Percentiles rank a stretch among this genome's conserved stretches.
Evolutionary conservation across 1,284 basidiomycete genomes (phyloP).

Genomic region (Vanrija sp.): DNA sequence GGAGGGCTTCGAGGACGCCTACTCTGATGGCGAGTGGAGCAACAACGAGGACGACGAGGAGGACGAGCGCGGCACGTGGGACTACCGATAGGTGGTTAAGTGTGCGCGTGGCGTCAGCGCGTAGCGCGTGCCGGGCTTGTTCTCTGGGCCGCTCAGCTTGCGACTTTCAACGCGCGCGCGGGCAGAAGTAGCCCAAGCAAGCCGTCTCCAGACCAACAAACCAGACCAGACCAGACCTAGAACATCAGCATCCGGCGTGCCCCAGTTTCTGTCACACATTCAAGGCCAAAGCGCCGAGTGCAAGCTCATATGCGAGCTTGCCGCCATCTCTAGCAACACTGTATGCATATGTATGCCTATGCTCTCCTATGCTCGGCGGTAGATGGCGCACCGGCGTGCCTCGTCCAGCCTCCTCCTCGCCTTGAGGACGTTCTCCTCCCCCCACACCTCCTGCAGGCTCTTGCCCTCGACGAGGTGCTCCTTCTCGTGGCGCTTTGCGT

Average conservation of each 20-base stretch:
- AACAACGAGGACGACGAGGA: conserved; percentile 23
- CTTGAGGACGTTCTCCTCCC: conserved; percentile 57
- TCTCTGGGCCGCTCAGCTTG: no score
- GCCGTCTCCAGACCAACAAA: no score
- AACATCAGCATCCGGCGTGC: neutral
- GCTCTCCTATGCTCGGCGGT: conserved; percentile 23
- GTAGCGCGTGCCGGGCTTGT: neutral
- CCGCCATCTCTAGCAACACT: neutral
- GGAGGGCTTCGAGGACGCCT: conserved; percentile 35
- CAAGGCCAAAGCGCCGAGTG: no score
- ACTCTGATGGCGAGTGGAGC: conserved; percentile 28
- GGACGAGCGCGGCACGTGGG: conserved; percentile 31
- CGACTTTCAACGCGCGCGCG: no score
- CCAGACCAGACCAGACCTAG: neutral
- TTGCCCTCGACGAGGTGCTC: conserved; percentile 53
- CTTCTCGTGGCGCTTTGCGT: conserved; percentile 65
- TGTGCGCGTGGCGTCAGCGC: neutral
- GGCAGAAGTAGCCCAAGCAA: no score
- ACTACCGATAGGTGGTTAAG: conserved; percentile 21
- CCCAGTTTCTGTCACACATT: neutral
- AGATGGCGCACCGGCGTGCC: conserved; percentile 51
- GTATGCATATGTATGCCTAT: neutral
- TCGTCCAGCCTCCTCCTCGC: conserved; percentile 54
- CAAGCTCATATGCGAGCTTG: no score
- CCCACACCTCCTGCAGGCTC: conserved; percentile 62